phyloP scores from a whole-genome alignment of 1,139 yeast species.

The Taphrina confusa region DNA sequence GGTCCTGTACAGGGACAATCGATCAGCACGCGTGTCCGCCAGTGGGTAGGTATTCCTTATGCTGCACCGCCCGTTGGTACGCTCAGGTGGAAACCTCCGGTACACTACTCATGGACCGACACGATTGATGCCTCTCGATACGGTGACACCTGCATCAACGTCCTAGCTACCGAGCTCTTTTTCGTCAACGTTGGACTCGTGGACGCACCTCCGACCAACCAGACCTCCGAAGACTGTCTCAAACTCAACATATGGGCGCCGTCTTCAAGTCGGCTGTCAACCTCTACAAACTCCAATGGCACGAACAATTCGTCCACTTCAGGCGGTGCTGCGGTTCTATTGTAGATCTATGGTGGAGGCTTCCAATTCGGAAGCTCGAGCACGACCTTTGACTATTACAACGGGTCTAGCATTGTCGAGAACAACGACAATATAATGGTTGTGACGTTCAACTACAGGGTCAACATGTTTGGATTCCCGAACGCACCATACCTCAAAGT shows the following conservation, averaged over 20 bases:
- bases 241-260: slow-evolving; percentile 1
- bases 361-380: slow-evolving; percentile 35
- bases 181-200: neutral
- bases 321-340: slow-evolving; percentile 16
- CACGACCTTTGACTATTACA: neutral
- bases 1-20: too few species aligned
- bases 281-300: too few species aligned
- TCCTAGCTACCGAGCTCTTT: neutral
- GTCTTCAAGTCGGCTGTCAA: neutral
- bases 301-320: neutral
- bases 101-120: too few species aligned
- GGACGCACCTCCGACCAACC: too few species aligned
- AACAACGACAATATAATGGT: neutral
- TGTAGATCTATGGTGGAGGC: slow-evolving; percentile 50
- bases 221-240: slow-evolving; percentile 39
- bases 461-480: slow-evolving; percentile 8
- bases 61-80: neutral
- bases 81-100: neutral
- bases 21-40: too few species aligned
- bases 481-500: slow-evolving; percentile 28
- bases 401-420: neutral
- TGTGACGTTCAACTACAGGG: slow-evolving; percentile 5
- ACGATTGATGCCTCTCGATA: slow-evolving; percentile 22
- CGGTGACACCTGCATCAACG: slow-evolving; percentile 8
- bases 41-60: neutral